Conservation (phyloP, 2,329 filamentous ascomycete genomes). For the Botryotinia calthae region DNA sequence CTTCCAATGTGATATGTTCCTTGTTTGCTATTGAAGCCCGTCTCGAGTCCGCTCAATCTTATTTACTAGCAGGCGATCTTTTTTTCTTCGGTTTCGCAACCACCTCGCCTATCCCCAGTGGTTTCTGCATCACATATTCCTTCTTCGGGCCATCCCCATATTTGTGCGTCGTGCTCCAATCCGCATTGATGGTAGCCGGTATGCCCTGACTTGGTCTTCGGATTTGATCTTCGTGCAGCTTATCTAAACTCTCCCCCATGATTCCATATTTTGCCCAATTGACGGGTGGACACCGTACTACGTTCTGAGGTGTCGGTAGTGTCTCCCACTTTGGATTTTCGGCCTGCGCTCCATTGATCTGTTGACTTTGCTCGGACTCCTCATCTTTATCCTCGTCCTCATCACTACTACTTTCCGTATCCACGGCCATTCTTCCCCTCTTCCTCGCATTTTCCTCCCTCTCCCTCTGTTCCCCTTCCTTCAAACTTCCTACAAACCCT, state of each 20-base stretch:
- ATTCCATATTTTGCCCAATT: constrained; percentile 95
- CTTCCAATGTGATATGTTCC: background rate
- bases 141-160: constrained; percentile 35
- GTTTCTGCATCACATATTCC: constrained; percentile 13
- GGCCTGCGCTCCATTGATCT: background rate
- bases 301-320: constrained; percentile 74
- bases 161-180: constrained; percentile 51
- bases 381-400: constrained; percentile 25
- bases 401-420: constrained; percentile 19
- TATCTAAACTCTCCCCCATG: constrained; percentile 80
- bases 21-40: background rate
- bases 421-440: constrained; percentile 30
- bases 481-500: constrained; percentile 68
- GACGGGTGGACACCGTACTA: constrained; percentile 82
- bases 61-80: constrained; percentile 35
- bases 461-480: constrained; percentile 55
- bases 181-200: constrained; percentile 44
- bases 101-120: constrained; percentile 1
- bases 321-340: constrained; percentile 51
- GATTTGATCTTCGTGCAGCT: constrained; percentile 77
- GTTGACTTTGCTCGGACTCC: constrained; percentile 23
- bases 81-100: constrained; percentile 40
- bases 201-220: constrained; percentile 57
- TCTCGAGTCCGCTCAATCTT: background rate
- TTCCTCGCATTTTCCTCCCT: constrained; percentile 31